These are phyloP conservation scores for Quercus lobata DNA, from an alignment of 331 rosid species.

Conservation along the genomic window DNA sequence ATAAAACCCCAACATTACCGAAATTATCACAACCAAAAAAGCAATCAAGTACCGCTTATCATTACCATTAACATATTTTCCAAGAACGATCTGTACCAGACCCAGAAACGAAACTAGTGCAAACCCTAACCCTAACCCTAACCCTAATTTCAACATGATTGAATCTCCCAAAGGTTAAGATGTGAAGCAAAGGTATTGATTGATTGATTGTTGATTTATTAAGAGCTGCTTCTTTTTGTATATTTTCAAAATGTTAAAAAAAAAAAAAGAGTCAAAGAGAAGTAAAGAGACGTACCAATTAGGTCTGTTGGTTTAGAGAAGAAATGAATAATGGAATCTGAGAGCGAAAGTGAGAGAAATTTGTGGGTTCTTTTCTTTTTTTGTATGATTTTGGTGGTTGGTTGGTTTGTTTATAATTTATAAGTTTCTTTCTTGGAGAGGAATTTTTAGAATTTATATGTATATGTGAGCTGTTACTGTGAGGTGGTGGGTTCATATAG, in stretches of 20 bases:
- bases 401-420: background rate
- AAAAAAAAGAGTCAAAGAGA: background rate
- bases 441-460: background rate
- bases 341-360: background rate
- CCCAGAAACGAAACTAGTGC: background rate
- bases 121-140: slow-evolving; percentile 31
- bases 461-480: background rate
- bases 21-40: slow-evolving; percentile 18
- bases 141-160: slow-evolving; percentile 39
- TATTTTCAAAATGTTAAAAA: too few relatives aligned
- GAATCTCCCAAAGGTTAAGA: slow-evolving; percentile 2
- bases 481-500: slow-evolving; percentile 3
- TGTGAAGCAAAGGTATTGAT: background rate
- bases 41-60: slow-evolving; percentile 4
- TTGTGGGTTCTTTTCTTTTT: background rate
- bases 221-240: too few relatives aligned
- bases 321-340: slow-evolving; percentile 52
- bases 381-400: background rate
- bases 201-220: too few relatives aligned
- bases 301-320: slow-evolving; percentile 26
- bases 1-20: slow-evolving; percentile 35
- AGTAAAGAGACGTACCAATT: slow-evolving; percentile 55
- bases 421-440: background rate
- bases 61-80: background rate
- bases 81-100: slow-evolving; percentile 20